Base-by-base conservation (phyloP, 1,139 yeast genomes). In the Arxiozyma slooffiae region DNA sequence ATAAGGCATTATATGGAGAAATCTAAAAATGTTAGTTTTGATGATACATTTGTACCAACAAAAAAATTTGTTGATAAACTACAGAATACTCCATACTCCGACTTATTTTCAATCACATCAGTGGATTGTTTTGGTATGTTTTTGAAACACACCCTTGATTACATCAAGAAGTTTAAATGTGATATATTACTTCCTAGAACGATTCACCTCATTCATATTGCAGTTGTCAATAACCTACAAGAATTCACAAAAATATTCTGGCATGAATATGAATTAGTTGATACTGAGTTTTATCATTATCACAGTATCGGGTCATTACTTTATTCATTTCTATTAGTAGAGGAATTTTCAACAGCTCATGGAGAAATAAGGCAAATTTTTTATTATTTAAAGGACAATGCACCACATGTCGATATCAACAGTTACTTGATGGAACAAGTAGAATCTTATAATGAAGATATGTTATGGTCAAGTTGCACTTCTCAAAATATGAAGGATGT, bases 141-240 rank as follows among this genome's bases (percentile, higher is more conserved):
- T 56, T 53, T 84, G 46, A 73, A 75, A 40, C 74, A 72, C 37
- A 72, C 82, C 0, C 59, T 83, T 44, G 64, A 67, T 8, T 79
- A 72, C 58, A 69, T 80, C 17, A 58, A 62, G 22, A 62, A 67
- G 30, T 69, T 68, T 24, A 75, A 74, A 48, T 63, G 73, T 18
- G 95, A 86, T 36, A 71, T 77, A 1, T 67, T 86, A 24, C 59
- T 85, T 21, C 80, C 78, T 39, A 73, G 82, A 1, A 64, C 77
- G 0, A 69, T 88, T n/a, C 90, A 88, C 60, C 68, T 89, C 53
- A 71, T 85, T 39, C 94, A 87, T 60, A 72, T 83, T 43, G 75
- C 78, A 37, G 70, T 75, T 36, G 57, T 69, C 2, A 65, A 65
- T 50, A 62, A 63, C 49, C 39, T 58, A 1, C 52, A 57, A 41